These are phyloP conservation scores for Torrubiellomyces zombiae DNA, from an alignment of 2,329 filamentous ascomycete species.

Conservation along the genomic window DNA sequence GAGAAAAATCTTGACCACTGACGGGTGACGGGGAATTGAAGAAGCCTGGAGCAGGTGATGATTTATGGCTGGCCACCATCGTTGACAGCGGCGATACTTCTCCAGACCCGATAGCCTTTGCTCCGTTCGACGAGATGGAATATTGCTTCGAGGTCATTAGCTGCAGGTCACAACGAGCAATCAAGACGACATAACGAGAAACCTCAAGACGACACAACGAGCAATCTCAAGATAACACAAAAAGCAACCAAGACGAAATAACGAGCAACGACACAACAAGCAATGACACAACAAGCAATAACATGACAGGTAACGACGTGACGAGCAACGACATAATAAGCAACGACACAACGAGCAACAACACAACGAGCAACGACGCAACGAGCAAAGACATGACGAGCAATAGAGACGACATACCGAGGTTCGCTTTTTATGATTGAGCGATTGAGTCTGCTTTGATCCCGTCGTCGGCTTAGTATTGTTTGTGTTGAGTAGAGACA, in stretches of 20 bases:
- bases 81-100: slow-evolving; percentile 38
- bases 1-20: slow-evolving; percentile 21
- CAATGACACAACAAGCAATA: no score
- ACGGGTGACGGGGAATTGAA: slow-evolving; percentile 32
- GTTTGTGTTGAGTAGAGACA: slow-evolving; percentile 22
- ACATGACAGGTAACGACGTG: no score
- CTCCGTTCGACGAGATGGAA: slow-evolving; percentile 29
- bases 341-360: no score
- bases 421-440: slow-evolving; percentile 19
- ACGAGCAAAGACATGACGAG: not conserved
- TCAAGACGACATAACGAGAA: no score
- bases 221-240: no score
- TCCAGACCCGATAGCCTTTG: slow-evolving; percentile 28
- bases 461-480: slow-evolving; percentile 11
- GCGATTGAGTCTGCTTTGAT: slow-evolving; percentile 10
- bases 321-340: no score
- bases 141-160: slow-evolving; percentile 28
- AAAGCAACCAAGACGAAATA: no score
- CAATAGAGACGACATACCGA: slow-evolving; percentile 21
- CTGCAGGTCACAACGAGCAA: slow-evolving; percentile 4
- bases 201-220: no score
- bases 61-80: slow-evolving; percentile 32
- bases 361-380: no score
- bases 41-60: slow-evolving; percentile 28
- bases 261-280: no score